Evolutionary conservation across 257 asterid species (phyloP), one percentile per base, ranked within the genome.

Genomic region (Verbascum thapsus): DNA sequence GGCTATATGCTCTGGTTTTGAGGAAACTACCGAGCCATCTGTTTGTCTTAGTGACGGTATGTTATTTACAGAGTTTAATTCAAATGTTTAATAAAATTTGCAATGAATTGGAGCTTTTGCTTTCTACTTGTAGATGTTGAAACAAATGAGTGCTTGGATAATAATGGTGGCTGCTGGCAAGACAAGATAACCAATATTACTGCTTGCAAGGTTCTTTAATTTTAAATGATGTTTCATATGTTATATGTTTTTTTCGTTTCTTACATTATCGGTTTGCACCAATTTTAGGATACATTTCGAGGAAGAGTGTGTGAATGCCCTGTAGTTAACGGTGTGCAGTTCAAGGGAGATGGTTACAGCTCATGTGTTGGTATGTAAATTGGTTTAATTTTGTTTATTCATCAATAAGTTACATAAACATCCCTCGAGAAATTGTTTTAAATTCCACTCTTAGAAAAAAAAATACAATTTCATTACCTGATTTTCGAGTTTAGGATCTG

Each of bases 1-100:
- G 80, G 95, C 95, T 11, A 50, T 87, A 35, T 87, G 95, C 71
- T 40, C 95, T 65, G 95, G 95, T 60, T 87, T 84, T 66, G 96
- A 90, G 83, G 99, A 94, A 76, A 90, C 99, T 18, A 94, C 99
- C 1, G 99, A 94, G 68, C 99, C 99, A 47, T 67, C 97, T 71
- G 99, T 87, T 79, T 94, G 99, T 74, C 77, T 94, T 78, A 90
- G 91, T 76, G 85, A 56, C 40, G 99, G 99, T 80, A 76, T 19
- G 83, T 66, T 26, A 35, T 19, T 13, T 30, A 16, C 26, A 11
- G 13, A 22, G 38, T 53, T 0, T n/a, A 43, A 38, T 45, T 23
- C 17, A 35, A 71, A 50, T 56, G 38, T 23, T 40, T n/a, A 22
- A 35, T 35, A 39, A 20, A 12, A 52, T 44, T 49, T 30, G 5